Percentiles rank a stretch among this genome's conserved stretches.
These are phyloP conservation scores for Talaromyces sp. DNA, from an alignment of 2,329 filamentous ascomycete species.

Conservation along the genomic window DNA sequence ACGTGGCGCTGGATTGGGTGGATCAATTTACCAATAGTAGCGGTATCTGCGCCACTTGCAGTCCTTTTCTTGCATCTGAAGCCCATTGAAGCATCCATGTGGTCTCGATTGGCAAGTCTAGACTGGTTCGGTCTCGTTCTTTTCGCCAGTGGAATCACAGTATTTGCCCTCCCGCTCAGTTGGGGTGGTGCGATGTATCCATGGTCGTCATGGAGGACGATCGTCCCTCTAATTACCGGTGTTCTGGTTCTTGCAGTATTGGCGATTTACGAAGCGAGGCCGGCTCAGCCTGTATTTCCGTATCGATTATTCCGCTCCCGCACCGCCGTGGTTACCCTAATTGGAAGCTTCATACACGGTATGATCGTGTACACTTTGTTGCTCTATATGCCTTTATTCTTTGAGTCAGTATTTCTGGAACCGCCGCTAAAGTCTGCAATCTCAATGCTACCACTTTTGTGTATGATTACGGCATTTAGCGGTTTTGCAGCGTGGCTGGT, in stretches of 20 bases:
- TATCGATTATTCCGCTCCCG: conserved; percentile 44
- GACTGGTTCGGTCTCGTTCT: conserved; percentile 31
- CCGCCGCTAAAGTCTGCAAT: conserved; percentile 13
- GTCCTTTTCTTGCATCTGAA: conserved; percentile 27
- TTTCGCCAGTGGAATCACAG: conserved; percentile 26
- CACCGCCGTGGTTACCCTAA: conserved; percentile 32
- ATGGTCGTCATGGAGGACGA: conserved; percentile 30
- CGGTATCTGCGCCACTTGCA: conserved; percentile 24
- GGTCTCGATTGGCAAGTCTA: conserved; percentile 21
- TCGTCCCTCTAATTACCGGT: conserved; percentile 30
- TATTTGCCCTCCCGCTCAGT: conserved; percentile 31
- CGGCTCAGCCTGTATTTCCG: conserved; percentile 39
- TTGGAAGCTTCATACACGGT: conserved; percentile 38
- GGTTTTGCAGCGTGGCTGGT: conserved; percentile 35
- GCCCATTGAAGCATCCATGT: conserved; percentile 51
- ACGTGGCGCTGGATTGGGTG: conserved; percentile 36
- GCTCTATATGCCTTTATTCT: conserved; percentile 47
- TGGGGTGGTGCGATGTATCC: conserved; percentile 30
- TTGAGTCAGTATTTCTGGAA: conserved; percentile 36
- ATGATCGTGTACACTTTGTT: conserved; percentile 36
- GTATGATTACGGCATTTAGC: conserved; percentile 7
- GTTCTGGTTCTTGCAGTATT: conserved; percentile 25
- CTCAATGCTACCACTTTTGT: conserved; percentile 5
- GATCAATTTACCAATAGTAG: conserved; percentile 29
- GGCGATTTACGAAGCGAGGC: conserved; percentile 19